Conservation (phyloP, 2,329 filamentous ascomycete species). For the Penicillium sp. region DNA sequence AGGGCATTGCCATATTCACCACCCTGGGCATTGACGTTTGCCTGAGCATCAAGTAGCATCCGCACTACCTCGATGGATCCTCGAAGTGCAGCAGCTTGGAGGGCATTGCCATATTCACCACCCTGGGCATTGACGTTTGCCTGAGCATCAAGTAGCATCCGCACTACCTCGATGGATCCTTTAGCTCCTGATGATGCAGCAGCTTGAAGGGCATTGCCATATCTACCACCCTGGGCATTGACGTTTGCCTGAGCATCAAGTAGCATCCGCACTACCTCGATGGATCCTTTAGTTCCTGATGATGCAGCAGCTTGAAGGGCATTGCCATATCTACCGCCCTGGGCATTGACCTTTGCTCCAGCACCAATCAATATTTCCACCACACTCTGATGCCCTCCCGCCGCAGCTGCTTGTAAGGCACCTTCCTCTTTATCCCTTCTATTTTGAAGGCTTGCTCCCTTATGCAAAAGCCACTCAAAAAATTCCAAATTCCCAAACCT, state of each 20-base stretch:
- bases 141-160: neutral
- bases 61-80: neutral
- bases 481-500: neutral
- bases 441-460: neutral
- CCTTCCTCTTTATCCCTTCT: neutral
- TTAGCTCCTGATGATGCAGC: neutral
- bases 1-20: neutral
- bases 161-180: neutral
- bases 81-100: neutral
- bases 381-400: neutral
- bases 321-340: neutral
- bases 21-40: neutral
- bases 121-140: neutral
- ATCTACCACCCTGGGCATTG: neutral
- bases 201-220: neutral
- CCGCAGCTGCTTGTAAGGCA: neutral
- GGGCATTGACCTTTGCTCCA: neutral
- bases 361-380: neutral
- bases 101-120: neutral
- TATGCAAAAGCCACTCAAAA: slow-evolving; percentile 2
- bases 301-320: slow-evolving; percentile 4
- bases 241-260: neutral
- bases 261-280: neutral
- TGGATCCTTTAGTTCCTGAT: no score
- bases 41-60: neutral